These are phyloP conservation scores for Monocercomonoides exilis DNA, from an alignment of 78 protist genomes.

Conservation along the genomic window DNA sequence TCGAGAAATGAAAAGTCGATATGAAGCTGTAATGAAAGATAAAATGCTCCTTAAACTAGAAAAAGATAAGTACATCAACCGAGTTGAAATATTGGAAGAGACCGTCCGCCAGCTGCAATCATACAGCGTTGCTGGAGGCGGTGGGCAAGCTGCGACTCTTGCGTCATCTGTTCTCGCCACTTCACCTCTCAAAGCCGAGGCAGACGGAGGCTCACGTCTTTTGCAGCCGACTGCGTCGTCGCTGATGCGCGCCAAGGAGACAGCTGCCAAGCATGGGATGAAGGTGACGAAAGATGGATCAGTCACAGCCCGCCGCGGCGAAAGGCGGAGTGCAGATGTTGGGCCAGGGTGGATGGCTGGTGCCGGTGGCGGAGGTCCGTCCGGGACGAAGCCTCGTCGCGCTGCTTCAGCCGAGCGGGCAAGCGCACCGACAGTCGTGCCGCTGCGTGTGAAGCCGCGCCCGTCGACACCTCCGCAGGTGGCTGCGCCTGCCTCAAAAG, in stretches of 20 bases:
- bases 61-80: slow-evolving; percentile 19
- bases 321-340: too few species aligned
- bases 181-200: background rate
- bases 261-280: background rate
- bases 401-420: background rate
- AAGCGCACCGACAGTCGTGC: background rate
- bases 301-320: too few species aligned
- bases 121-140: background rate
- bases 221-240: background rate
- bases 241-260: too few species aligned
- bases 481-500: background rate
- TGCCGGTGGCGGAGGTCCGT: too few species aligned
- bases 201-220: background rate
- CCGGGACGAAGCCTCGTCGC: background rate
- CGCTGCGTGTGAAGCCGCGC: background rate
- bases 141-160: background rate
- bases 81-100: background rate
- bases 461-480: background rate
- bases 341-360: too few species aligned
- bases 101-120: slow-evolving; percentile 6
- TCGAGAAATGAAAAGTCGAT: slow-evolving; percentile 1
- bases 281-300: too few species aligned
- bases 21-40: slow-evolving; percentile 23
- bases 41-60: slow-evolving; percentile 46
- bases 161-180: background rate